Evolutionary conservation across 2,329 filamentous ascomycete species (phyloP), one percentile per base, ranked within the genome.

Genomic region (Fusarium sp.): DNA sequence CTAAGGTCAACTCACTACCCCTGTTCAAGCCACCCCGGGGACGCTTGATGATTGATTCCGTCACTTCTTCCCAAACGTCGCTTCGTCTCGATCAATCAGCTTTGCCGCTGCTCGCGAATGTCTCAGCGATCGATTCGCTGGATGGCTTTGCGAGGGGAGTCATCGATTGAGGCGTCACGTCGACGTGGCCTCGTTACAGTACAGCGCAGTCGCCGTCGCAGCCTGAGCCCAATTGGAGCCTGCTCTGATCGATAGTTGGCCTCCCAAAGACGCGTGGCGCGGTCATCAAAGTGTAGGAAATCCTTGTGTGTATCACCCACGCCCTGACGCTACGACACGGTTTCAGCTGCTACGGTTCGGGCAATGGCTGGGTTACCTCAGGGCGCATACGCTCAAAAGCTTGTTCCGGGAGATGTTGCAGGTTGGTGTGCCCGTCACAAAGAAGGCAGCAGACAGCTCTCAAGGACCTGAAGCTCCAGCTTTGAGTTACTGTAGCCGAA

Each of bases 391-490:
- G 35, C 63, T 63, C 29, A 29, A 74, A 64, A 61, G 45, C 54
- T 68, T 50, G 64, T 57, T 61, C 64, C 39, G 20, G 16, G 4
- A 58, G 45, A 67, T 31, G 72, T 61, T 43, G 60, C 57, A 54
- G 33, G 24, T 43, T 57, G 64, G 37, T 61, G 52, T 39, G 31
- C 59, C 48, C 61, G 24, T 31, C 39, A 59, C 52, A 39, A 45
- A 24, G 22, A 43, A 67, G 62, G 57, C 41, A 22, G 69, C 22
- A 63, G 64, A 60, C 43, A 60, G 48, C 43, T 63, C 65, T 62
- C 57, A 69, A 60, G 60, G 72, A 75, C 71, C 60, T 74, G 68
- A 66, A 74, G 68, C 48, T 65, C 72, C 71, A 62, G 58, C 22
- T 59, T 56, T 74, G 64, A 69, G 64, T 68, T 37, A 29, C 16